These are phyloP conservation scores for Agrocybe chaxingu DNA, from an alignment of 768 basidiomycete species.

Conservation along the genomic window DNA sequence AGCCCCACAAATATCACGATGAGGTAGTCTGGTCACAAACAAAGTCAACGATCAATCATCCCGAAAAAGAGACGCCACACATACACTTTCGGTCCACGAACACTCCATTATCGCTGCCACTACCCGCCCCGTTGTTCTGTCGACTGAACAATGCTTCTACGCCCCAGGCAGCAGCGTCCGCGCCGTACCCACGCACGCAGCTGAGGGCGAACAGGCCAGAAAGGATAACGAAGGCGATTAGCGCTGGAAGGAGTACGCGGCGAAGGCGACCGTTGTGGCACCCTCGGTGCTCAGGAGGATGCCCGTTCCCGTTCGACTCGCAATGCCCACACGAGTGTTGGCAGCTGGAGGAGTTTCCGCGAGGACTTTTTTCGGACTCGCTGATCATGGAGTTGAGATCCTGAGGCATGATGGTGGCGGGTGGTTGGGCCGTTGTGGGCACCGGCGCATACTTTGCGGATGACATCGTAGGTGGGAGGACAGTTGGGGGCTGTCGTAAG, in stretches of 20 bases:
- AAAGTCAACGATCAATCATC: too few species aligned
- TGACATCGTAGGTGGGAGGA: too few species aligned
- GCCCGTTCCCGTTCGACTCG: neutral
- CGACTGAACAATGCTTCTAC: constrained; percentile 17
- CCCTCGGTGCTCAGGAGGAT: constrained; percentile 8
- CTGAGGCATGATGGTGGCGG: too few species aligned
- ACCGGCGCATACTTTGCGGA: too few species aligned
- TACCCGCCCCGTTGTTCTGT: constrained; percentile 17
- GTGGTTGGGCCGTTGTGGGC: too few species aligned
- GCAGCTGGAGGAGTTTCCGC: too few species aligned
- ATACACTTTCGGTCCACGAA: constrained; percentile 43
- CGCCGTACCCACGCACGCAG: constrained; percentile 24
- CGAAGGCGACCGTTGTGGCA: constrained; percentile 20
- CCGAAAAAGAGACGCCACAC: constrained; percentile 8
- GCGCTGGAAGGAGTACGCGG: constrained; percentile 31
- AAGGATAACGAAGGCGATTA: constrained; percentile 27
- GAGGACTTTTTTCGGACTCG: too few species aligned
- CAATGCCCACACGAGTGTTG: too few species aligned
- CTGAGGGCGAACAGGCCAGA: constrained; percentile 27
- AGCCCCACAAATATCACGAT: constrained; percentile 66
- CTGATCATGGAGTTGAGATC: too few species aligned
- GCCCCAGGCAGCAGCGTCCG: constrained; percentile 11
- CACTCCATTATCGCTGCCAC: neutral
- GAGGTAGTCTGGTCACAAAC: constrained; percentile 45
- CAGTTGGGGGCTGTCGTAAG: too few species aligned